Evolutionary conservation across 768 basidiomycete genomes (phyloP), one percentile per base, ranked within the genome.

Genomic region (Boletellus ananas): DNA sequence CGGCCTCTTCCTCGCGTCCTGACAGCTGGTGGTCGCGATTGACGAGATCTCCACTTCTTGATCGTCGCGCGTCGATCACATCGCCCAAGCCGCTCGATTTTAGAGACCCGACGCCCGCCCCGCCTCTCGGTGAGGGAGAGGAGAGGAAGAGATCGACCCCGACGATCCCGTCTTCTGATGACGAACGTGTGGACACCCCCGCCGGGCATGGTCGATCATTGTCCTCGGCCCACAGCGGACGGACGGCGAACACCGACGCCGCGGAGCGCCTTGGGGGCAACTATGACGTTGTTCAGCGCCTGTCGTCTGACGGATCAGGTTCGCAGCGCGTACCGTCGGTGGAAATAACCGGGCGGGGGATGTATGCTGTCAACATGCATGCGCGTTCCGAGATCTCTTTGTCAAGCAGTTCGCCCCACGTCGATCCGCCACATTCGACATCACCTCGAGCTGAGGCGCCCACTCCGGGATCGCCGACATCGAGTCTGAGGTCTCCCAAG

Each of bases 1-100:
- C 66, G 20, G 72, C 73, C 37, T 73, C 79, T 1, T 73, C 90
- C 40, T 78, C 79, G 38, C 75, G 88, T 7, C 84, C 80, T 36
- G 81, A 88, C 61, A 81, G 77, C 11, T 90, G 90, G 87, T 94
- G 90, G 85, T 68, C 75, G 9, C 82, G 86, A 3, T 83, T 94
- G 59, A 73, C 86, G 13, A 79, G 79, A 47, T 78, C 82, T 16
- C 78, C 80, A 31, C 72, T 88, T 43, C 73, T 86, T 23, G 86
- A 87, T 55, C 76, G 82, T 35, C 72, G 74, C 21, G 52, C 68
- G 11, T 81, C 75, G 57, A 72, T 73, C 47, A 68, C 68, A 48
- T 61, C 68, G 49, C 62, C 52, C 58, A 66, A 45, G 50, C 57
- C 40, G 39, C 63, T 74, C 13, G 84, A 89, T 18, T 79, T 93